phyloP scores from a whole-genome alignment of 192 early-diverging fungal species.

The Mortierella antarctica region DNA sequence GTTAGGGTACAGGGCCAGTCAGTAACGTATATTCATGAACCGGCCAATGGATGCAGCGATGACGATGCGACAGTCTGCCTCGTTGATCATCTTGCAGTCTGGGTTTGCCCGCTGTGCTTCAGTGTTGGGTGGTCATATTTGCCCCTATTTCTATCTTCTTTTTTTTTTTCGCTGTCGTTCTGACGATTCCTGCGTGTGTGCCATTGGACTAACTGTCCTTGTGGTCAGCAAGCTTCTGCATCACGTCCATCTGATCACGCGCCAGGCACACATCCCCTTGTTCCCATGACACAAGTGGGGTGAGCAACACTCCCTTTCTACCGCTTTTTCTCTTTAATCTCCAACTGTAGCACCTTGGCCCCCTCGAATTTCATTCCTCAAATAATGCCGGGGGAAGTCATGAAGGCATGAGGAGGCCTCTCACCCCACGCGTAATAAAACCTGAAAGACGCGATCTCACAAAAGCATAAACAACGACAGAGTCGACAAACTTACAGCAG shows the following conservation, averaged over 20 bases:
- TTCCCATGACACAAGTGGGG: no score
- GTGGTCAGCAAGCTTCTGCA: slow-evolving; percentile 2
- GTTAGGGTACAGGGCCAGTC: not conserved
- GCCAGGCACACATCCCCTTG: not conserved
- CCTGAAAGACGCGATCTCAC: not conserved
- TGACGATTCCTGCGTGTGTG: no score
- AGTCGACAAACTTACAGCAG: slow-evolving; percentile 71
- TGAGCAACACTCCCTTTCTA: no score
- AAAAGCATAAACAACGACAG: not conserved
- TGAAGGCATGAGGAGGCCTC: not conserved
- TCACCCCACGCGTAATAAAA: no score
- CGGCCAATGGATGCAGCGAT: not conserved
- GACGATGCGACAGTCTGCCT: not conserved
- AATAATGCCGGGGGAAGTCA: no score
- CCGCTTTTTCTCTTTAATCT: no score
- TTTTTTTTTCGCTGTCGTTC: not conserved
- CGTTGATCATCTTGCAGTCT: not conserved
- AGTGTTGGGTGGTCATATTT: slow-evolving; percentile 5
- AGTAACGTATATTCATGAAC: not conserved
- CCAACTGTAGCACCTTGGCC: no score
- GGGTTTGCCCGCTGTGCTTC: not conserved
- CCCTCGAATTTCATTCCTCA: no score
- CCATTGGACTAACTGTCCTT: no score
- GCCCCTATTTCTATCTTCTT: not conserved
- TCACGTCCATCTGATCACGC: slow-evolving; percentile 15